These are phyloP conservation scores for Juncus effusus DNA, from an alignment of 176 grass and related monocot genomes.

Conservation along the genomic window DNA sequence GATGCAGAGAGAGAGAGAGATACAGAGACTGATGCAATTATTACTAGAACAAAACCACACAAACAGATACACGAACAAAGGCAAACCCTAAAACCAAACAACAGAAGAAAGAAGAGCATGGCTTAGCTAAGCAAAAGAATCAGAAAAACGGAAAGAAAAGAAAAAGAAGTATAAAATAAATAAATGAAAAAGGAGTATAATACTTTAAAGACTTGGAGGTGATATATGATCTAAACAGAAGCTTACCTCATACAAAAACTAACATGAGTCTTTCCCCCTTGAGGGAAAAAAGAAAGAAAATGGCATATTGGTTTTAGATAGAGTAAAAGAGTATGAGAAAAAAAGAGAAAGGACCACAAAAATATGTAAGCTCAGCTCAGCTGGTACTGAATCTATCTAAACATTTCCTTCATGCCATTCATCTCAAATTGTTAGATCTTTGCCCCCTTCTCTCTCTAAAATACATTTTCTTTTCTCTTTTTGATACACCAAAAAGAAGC, in stretches of 20 bases:
- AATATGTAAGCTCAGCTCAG: slow-evolving; percentile 29
- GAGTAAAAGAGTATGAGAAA: slow-evolving; percentile 9
- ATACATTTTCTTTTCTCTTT: slow-evolving; percentile 23
- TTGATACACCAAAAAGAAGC: slow-evolving; percentile 31
- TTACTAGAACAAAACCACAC: slow-evolving; percentile 27
- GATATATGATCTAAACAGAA: slow-evolving; percentile 30
- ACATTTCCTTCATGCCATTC: slow-evolving; percentile 28
- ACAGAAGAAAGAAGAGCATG: slow-evolving; percentile 19
- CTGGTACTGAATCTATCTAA: slow-evolving; percentile 32
- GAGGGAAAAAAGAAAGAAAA: slow-evolving; percentile 35
- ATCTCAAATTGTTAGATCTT: slow-evolving; percentile 31
- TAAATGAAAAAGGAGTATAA: slow-evolving; percentile 5
- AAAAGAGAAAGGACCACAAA: slow-evolving; percentile 29
- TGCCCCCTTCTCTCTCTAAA: slow-evolving; percentile 27
- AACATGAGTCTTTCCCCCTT: slow-evolving; percentile 30
- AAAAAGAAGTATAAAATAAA: not conserved
- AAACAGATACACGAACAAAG: slow-evolving; percentile 17
- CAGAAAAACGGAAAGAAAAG: slow-evolving; percentile 27
- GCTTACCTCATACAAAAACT: slow-evolving; percentile 32
- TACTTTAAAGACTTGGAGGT: slow-evolving; percentile 14
- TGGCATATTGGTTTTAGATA: slow-evolving; percentile 19
- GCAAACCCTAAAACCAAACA: slow-evolving; percentile 24
- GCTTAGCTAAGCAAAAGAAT: slow-evolving; percentile 20
- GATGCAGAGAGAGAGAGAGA: slow-evolving; percentile 4
- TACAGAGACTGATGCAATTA: not conserved